Percentiles rank a stretch among this genome's conserved stretches.
Evolutionary conservation across 257 asterid genomes (phyloP).

Genomic region (Plantago major): DNA sequence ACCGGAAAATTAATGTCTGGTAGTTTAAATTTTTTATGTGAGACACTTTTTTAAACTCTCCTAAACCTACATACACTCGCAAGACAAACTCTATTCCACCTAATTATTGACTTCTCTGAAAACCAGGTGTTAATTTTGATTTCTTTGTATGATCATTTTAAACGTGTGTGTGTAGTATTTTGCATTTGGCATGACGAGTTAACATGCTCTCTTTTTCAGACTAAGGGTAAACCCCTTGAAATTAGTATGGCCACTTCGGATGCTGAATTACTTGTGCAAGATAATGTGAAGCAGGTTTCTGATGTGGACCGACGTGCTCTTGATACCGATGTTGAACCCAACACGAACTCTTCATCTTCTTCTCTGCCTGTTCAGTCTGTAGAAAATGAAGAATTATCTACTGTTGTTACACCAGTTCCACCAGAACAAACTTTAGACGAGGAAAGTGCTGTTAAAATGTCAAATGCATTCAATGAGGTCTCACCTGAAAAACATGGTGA

Average conservation of each 20-base stretch:
- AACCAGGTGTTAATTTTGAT: too few relatives aligned
- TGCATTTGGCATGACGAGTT: neutral
- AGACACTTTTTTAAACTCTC: too few relatives aligned
- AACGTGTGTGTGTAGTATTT: too few relatives aligned
- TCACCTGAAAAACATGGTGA: constrained; percentile 59
- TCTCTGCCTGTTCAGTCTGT: constrained; percentile 36
- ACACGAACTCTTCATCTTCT: constrained; percentile 23
- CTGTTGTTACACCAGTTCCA: constrained; percentile 32
- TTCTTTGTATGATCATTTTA: too few relatives aligned
- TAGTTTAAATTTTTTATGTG: too few relatives aligned
- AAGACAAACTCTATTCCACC: too few relatives aligned
- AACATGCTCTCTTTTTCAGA: constrained; percentile 40
- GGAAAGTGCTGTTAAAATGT: constrained; percentile 31
- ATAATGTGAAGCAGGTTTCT: constrained; percentile 30
- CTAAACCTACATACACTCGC: too few relatives aligned
- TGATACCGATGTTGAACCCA: constrained; percentile 37
- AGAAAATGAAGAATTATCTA: constrained; percentile 33
- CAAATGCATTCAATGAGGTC: constrained; percentile 33
- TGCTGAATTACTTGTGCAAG: constrained; percentile 43
- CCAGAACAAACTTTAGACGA: constrained; percentile 32
- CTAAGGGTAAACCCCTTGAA: constrained; percentile 60
- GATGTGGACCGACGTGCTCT: constrained; percentile 44
- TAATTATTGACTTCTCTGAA: too few relatives aligned
- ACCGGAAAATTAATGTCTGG: too few relatives aligned
- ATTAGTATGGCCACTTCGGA: constrained; percentile 41